phyloP scores from a whole-genome alignment of 441 rosid species.

The Erodium moschatum region DNA sequence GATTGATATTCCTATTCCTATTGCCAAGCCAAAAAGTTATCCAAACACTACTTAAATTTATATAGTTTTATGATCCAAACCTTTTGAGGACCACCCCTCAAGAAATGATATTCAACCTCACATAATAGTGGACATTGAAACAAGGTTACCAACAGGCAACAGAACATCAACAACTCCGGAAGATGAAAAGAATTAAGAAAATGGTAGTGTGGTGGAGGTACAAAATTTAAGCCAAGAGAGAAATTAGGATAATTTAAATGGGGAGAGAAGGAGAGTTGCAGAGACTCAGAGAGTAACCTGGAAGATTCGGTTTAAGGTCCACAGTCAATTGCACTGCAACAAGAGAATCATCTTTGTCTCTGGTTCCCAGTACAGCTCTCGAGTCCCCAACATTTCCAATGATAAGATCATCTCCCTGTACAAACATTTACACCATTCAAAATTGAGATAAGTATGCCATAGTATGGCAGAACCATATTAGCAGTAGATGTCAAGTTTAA shows the following conservation, averaged over 20 bases:
- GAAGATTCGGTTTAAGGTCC: constrained; percentile 94
- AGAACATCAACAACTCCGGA: no score
- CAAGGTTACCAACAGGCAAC: no score
- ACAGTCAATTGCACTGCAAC: constrained; percentile 82
- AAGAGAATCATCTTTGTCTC: constrained; percentile 56
- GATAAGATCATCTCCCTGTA: constrained; percentile 72
- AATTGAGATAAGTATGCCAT: constrained; percentile 5
- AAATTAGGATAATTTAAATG: neutral
- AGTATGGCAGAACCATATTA: constrained; percentile 4
- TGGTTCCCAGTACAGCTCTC: constrained; percentile 76
- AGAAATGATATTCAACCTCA: no score
- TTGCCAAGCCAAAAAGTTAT: no score
- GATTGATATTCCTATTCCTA: no score
- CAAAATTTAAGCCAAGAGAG: no score
- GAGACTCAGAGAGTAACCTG: constrained; percentile 37
- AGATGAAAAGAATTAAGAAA: no score
- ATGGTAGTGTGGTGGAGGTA: no score
- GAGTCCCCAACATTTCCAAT: constrained; percentile 27
- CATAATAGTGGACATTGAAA: no score
- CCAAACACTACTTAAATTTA: no score
- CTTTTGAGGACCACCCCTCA: no score
- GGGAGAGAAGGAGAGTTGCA: constrained; percentile 2
- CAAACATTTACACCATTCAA: constrained; percentile 15
- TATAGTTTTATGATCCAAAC: no score
- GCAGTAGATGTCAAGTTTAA: neutral